These are phyloP conservation scores for Periconia macrospinosa DNA, from an alignment of 2,329 filamentous ascomycete genomes.

Conservation along the genomic window DNA sequence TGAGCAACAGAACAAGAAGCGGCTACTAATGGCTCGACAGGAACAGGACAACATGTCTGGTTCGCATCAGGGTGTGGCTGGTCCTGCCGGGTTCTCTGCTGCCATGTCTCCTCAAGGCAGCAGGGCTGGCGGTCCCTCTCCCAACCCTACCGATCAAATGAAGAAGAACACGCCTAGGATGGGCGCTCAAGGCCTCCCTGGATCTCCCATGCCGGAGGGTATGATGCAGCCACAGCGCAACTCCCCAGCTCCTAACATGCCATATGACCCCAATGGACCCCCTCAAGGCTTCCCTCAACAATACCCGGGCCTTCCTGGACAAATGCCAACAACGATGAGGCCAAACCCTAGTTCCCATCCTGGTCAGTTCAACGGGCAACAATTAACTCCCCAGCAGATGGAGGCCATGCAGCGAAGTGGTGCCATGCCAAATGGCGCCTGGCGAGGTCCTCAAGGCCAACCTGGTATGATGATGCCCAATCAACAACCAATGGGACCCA, in stretches of 20 bases:
- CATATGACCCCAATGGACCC: constrained; percentile 48
- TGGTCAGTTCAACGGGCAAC: constrained; percentile 63
- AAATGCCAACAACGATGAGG: constrained; percentile 55
- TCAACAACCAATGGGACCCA: constrained; percentile 56
- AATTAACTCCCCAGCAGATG: constrained; percentile 63
- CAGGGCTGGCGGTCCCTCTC: constrained; percentile 64
- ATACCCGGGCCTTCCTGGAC: constrained; percentile 30
- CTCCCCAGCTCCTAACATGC: constrained; percentile 61
- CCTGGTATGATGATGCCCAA: constrained; percentile 62
- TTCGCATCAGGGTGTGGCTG: constrained; percentile 53
- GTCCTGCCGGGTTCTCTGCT: constrained; percentile 60
- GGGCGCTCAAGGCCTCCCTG: constrained; percentile 66
- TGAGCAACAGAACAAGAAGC: constrained; percentile 86
- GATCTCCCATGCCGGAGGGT: constrained; percentile 70
- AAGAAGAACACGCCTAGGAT: constrained; percentile 77
- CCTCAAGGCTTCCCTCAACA: constrained; percentile 48
- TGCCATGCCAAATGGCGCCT: constrained; percentile 42
- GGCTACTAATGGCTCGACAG: constrained; percentile 79
- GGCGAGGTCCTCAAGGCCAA: constrained; percentile 33
- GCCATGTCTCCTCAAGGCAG: constrained; percentile 72
- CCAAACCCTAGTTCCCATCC: constrained; percentile 48
- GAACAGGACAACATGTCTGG: constrained; percentile 70
- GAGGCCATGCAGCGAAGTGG: constrained; percentile 43
- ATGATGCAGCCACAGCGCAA: constrained; percentile 64
- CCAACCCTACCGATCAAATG: constrained; percentile 77